These are phyloP conservation scores for Rhypophila decipiens DNA, from an alignment of 495 filamentous ascomycete genomes.

Conservation along the genomic window DNA sequence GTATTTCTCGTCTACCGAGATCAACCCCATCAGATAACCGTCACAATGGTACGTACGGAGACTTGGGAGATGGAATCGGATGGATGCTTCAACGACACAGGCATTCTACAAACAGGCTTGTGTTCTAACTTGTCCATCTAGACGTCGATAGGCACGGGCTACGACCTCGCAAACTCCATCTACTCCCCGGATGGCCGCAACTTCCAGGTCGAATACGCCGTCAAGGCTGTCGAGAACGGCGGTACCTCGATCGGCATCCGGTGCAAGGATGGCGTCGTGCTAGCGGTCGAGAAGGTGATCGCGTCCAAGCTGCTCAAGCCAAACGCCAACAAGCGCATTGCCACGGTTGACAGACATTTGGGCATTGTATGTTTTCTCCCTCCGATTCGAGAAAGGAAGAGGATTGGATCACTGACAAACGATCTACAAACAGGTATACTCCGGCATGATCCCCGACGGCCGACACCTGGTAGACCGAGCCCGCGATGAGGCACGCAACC, in stretches of 20 bases:
- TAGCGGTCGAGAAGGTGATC: constrained; percentile 95
- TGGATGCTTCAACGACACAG: not conserved
- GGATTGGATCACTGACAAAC: not conserved
- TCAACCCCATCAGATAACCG: constrained; percentile 2
- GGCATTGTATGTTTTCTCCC: constrained; percentile 64
- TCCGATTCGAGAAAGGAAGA: no score
- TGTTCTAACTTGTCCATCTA: no score
- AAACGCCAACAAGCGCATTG: constrained; percentile 91
- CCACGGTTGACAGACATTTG: constrained; percentile 87
- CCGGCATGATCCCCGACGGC: constrained; percentile 89
- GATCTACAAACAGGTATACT: constrained; percentile 63
- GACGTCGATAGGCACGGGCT: constrained; percentile 99
- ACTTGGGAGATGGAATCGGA: not conserved
- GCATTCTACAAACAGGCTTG: no score
- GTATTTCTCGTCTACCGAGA: not conserved
- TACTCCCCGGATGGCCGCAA: constrained; percentile 98
- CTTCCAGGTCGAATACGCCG: constrained; percentile 98
- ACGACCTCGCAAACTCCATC: constrained; percentile 98
- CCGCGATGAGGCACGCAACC: constrained; percentile 82
- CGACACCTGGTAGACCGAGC: constrained; percentile 92
- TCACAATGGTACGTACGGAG: constrained; percentile 15
- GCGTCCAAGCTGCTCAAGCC: constrained; percentile 90
- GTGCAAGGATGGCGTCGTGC: constrained; percentile 93
- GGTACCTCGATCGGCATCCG: constrained; percentile 94
- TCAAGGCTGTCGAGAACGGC: constrained; percentile 97